phyloP scores from a whole-genome alignment of 2,329 filamentous ascomycete species.

The Escovopsis sp. region DNA sequence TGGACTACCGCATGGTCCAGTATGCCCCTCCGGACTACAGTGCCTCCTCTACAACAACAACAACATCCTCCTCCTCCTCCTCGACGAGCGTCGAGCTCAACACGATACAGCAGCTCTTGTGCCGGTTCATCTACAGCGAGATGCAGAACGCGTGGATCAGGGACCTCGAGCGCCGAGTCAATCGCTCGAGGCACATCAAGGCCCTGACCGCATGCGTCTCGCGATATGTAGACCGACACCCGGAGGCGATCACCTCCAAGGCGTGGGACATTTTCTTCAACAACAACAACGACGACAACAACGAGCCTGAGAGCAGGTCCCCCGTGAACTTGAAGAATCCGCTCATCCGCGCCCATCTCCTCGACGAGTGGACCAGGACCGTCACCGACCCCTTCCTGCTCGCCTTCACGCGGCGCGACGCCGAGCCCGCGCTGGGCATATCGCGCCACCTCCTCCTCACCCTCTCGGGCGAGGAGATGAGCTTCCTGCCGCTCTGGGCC shows the following conservation, averaged over 20 bases:
- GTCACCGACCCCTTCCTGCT: constrained; percentile 9
- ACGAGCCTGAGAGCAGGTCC: neutral
- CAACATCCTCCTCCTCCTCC: no score
- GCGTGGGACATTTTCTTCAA: neutral
- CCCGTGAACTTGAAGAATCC: constrained; percentile 4
- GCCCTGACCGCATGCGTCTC: neutral
- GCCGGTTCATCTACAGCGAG: constrained; percentile 21
- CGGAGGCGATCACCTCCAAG: neutral
- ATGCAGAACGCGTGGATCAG: constrained; percentile 7
- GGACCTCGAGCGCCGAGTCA: neutral
- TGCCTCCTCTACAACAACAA: no score
- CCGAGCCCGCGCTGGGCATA: constrained; percentile 20
- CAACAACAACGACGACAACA: neutral
- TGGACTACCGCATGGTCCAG: constrained; percentile 11
- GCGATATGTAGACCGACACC: neutral
- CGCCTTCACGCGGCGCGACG: constrained; percentile 14
- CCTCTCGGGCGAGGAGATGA: constrained; percentile 41
- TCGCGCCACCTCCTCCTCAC: constrained; percentile 35
- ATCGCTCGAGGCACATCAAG: neutral
- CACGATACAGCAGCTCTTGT: constrained; percentile 16
- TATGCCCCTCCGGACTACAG: no score
- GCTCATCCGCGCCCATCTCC: constrained; percentile 8
- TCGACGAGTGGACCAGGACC: constrained; percentile 12
- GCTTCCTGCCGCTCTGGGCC: constrained; percentile 51
- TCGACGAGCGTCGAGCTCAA: no score